Evolutionary conservation across 192 early-diverging fungal species (phyloP).

Genomic region (Chytriomyces confervae): DNA sequence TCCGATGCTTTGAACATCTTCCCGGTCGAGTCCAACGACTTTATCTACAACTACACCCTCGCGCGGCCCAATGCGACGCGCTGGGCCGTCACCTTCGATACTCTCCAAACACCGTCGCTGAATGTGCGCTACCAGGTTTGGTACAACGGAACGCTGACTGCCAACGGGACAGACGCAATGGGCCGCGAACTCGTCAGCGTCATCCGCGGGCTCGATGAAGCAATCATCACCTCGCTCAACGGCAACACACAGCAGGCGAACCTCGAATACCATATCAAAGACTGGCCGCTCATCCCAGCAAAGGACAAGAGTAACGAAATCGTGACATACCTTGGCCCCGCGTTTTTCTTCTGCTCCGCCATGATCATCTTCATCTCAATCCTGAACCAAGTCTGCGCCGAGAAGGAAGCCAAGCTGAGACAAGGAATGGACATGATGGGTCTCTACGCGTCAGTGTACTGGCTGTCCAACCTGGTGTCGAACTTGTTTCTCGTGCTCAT

Average conservation of each 20-base stretch:
- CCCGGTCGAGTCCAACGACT: slow-evolving; percentile 53
- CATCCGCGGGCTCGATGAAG: slow-evolving; percentile 62
- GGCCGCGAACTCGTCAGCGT: slow-evolving; percentile 57
- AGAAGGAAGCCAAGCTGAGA: slow-evolving; percentile 74
- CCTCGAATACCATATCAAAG: not conserved
- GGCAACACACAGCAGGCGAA: not conserved
- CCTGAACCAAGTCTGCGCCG: slow-evolving; percentile 35
- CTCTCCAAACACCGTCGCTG: slow-evolving; percentile 46
- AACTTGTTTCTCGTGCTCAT: slow-evolving; percentile 42
- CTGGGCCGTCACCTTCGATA: slow-evolving; percentile 50
- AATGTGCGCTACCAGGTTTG: slow-evolving; percentile 67
- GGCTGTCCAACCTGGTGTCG: slow-evolving; percentile 31
- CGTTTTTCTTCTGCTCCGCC: not conserved
- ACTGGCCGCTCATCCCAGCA: slow-evolving; percentile 9
- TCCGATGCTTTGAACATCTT: not conserved
- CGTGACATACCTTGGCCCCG: not conserved
- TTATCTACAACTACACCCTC: slow-evolving; percentile 72
- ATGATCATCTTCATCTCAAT: slow-evolving; percentile 13
- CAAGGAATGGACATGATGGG: slow-evolving; percentile 36
- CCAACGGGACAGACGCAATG: slow-evolving; percentile 58
- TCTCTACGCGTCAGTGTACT: slow-evolving; percentile 29
- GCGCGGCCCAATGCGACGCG: slow-evolving; percentile 64
- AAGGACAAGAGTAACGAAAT: slow-evolving; percentile 51
- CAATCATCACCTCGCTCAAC: slow-evolving; percentile 41
- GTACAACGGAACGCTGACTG: slow-evolving; percentile 59